phyloP scores from a whole-genome alignment of 1,284 basidiomycete genomes.

The Ganoderma multipileum region DNA sequence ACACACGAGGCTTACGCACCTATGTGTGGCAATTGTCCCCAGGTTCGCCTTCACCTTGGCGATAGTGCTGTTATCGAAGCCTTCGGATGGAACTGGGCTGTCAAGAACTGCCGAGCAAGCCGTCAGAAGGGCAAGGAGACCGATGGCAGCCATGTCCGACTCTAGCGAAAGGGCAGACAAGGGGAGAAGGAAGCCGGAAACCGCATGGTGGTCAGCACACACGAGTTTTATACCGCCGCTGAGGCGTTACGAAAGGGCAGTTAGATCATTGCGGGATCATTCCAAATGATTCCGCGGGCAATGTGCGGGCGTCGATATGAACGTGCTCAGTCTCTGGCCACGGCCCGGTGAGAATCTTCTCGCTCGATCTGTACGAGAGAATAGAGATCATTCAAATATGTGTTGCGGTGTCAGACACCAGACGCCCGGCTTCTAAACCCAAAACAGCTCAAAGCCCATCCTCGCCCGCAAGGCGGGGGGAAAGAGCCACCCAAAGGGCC shows the following conservation, averaged over 20 bases:
- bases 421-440: not conserved
- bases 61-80: constrained; percentile 30
- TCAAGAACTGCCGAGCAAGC: constrained; percentile 13
- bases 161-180: constrained; percentile 8
- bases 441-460: not conserved
- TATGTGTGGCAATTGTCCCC: constrained; percentile 38
- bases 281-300: not conserved
- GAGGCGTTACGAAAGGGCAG: not conserved
- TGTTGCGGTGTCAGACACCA: not conserved
- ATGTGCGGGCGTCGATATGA: not conserved
- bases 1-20: constrained; percentile 31
- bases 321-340: not conserved
- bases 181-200: constrained; percentile 7
- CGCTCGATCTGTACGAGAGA: not conserved
- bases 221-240: not conserved
- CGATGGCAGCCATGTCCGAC: constrained; percentile 18
- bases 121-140: constrained; percentile 14
- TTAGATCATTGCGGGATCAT: not conserved
- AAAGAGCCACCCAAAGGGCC: not conserved
- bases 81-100: constrained; percentile 13
- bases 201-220: not conserved
- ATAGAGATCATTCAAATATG: not conserved
- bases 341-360: not conserved
- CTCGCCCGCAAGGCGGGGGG: not conserved
- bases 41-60: constrained; percentile 35